A percentile compares a stretch with the other conserved stretches of the same genome.
Conservation (phyloP, 768 basidiomycete genomes). For the Hysterangium stoloniferum region DNA sequence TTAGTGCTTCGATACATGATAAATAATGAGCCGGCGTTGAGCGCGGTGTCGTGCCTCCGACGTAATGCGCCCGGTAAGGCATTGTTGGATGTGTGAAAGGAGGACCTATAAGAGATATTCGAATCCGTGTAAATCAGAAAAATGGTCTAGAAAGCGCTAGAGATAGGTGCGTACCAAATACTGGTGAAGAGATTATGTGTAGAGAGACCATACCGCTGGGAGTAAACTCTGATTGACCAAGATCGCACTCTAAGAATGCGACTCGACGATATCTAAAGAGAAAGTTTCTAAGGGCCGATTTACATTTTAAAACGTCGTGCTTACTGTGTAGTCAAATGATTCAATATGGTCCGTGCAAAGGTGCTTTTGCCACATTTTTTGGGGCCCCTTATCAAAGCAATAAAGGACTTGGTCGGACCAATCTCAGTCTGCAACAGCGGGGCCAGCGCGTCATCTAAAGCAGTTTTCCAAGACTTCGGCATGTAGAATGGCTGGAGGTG, state of each 20-base stretch:
- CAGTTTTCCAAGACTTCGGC: constrained; percentile 30
- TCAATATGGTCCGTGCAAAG: constrained; percentile 66
- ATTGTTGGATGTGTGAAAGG: constrained; percentile 77
- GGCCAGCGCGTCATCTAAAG: constrained; percentile 17
- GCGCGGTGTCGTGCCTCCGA: constrained; percentile 73
- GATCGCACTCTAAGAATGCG: constrained; percentile 87
- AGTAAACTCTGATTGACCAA: constrained; percentile 92
- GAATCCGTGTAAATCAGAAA: neutral
- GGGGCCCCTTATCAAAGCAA: constrained; percentile 73
- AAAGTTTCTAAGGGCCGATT: neutral
- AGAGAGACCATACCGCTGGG: constrained; percentile 81
- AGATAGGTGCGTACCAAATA: constrained; percentile 52
- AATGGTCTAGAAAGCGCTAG: neutral
- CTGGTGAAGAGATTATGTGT: constrained; percentile 54
- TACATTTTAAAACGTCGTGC: constrained; percentile 9
- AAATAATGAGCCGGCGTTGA: constrained; percentile 74
- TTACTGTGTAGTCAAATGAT: constrained; percentile 55
- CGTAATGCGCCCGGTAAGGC: constrained; percentile 69
- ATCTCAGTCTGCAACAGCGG: neutral
- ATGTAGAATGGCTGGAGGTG: constrained; percentile 26
- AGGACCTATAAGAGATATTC: constrained; percentile 46
- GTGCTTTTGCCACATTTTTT: constrained; percentile 90
- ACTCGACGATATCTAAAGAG: constrained; percentile 60
- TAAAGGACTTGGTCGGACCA: constrained; percentile 20
- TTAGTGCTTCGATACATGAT: constrained; percentile 52